Conservation (phyloP, 2,329 filamentous ascomycete species). For the Periconia digitata region DNA sequence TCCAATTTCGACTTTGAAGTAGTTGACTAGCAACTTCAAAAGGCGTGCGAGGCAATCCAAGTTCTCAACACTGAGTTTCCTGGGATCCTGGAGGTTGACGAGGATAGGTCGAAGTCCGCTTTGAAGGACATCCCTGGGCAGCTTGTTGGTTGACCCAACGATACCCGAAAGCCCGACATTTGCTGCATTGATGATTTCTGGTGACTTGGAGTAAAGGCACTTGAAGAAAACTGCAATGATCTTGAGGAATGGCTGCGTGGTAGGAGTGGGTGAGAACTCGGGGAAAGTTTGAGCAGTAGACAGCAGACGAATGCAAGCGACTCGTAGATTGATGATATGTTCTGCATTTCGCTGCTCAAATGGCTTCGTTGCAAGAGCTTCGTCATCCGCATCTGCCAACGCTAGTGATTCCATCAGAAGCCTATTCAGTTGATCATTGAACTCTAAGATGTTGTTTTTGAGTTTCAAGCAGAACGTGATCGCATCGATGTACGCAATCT, state of each 20-base stretch:
- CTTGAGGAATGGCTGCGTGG: constrained; percentile 60
- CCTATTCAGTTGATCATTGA: constrained; percentile 88
- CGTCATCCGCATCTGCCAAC: constrained; percentile 90
- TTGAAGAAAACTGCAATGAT: constrained; percentile 99
- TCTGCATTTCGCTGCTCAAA: constrained; percentile 95
- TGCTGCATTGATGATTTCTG: constrained; percentile 89
- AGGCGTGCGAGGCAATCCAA: constrained; percentile 89
- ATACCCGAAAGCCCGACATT: constrained; percentile 89
- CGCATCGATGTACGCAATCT: constrained; percentile 98
- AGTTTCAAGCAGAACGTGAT: constrained; percentile 93
- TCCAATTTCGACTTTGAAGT: constrained; percentile 99
- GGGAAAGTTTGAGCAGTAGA: constrained; percentile 93
- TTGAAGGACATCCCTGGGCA: constrained; percentile 94
- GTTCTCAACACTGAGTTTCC: constrained; percentile 83
- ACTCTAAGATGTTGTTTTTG: constrained; percentile 84
- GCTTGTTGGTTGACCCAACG: constrained; percentile 81
- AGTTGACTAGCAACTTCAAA: constrained; percentile 89
- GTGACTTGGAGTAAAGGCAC: constrained; percentile 88
- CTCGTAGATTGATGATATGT: constrained; percentile 84
- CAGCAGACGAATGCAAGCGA: constrained; percentile 89
- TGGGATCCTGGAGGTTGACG: constrained; percentile 91
- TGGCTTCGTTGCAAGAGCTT: constrained; percentile 81
- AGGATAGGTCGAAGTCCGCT: constrained; percentile 93
- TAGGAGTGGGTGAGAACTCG: constrained; percentile 78
- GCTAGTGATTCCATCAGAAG: constrained; percentile 92